These are phyloP conservation scores for Sphaerulina vaccinii DNA, from an alignment of 2,329 filamentous ascomycete species.

Conservation along the genomic window DNA sequence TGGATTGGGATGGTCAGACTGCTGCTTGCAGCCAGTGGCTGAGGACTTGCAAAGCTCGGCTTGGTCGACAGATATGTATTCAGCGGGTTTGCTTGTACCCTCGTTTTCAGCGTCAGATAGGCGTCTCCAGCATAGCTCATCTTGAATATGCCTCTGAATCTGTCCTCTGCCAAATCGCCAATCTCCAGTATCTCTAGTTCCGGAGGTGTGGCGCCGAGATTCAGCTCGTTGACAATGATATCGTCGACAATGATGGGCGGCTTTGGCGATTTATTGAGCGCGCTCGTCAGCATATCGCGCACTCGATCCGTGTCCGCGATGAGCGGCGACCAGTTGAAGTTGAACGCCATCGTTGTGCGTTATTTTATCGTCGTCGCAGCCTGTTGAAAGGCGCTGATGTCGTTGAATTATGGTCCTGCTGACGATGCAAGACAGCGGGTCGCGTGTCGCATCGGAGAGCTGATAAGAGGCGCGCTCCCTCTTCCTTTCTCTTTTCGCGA, in stretches of 20 bases:
- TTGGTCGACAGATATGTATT: constrained; percentile 94
- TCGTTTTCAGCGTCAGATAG: constrained; percentile 89
- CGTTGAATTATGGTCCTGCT: constrained; percentile 24
- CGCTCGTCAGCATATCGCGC: constrained; percentile 88
- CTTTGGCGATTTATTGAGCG: constrained; percentile 95
- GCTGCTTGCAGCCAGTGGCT: constrained; percentile 85
- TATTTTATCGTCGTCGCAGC: neutral
- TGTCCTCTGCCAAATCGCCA: constrained; percentile 92
- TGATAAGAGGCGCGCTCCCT: constrained; percentile 14
- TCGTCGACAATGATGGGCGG: constrained; percentile 99
- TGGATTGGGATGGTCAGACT: constrained; percentile 96
- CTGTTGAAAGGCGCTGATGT: constrained; percentile 14
- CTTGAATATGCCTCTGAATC: constrained; percentile 97
- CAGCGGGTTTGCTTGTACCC: constrained; percentile 94
- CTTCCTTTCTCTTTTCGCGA: neutral
- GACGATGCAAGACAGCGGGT: constrained; percentile 25
- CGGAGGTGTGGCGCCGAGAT: constrained; percentile 89
- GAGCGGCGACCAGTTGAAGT: constrained; percentile 99
- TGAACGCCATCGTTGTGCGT: constrained; percentile 81
- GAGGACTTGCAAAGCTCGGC: constrained; percentile 86
- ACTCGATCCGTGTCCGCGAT: constrained; percentile 92
- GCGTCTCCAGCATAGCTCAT: constrained; percentile 98
- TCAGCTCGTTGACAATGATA: constrained; percentile 96
- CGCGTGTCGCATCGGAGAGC: constrained; percentile 30
- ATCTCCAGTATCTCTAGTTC: constrained; percentile 97